Conservation (phyloP, 163 green algal species). For the Scenedesmus sp. region DNA sequence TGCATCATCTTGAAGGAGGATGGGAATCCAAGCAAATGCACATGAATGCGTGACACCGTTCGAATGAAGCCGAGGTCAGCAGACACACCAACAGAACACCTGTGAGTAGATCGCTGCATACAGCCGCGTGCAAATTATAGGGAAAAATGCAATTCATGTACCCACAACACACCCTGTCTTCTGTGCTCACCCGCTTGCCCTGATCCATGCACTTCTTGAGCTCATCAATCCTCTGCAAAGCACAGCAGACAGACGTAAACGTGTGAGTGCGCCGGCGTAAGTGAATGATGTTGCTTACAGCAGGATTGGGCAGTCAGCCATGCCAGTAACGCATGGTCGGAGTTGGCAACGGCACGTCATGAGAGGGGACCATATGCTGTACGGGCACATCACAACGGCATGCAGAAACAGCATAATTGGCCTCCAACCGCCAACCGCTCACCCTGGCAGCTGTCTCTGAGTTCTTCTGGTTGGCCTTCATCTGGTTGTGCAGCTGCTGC, state of each 20-base stretch:
- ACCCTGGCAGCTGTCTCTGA: conserved; percentile 13
- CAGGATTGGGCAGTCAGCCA: neutral
- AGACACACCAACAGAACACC: neutral
- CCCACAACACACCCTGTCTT: neutral
- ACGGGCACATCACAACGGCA: neutral
- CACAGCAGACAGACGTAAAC: neutral
- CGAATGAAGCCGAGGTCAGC: too few species aligned
- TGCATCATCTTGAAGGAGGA: neutral
- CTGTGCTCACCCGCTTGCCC: conserved; percentile 21
- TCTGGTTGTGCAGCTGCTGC: conserved; percentile 24
- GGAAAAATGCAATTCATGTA: neutral
- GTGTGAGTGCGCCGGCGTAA: too few species aligned
- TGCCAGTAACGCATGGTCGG: neutral
- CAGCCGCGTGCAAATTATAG: neutral
- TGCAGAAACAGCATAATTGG: neutral
- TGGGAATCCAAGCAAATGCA: neutral
- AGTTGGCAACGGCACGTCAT: neutral
- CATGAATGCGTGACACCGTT: too few species aligned
- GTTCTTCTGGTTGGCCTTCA: conserved; percentile 19
- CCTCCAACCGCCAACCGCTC: neutral
- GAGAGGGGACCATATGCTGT: neutral
- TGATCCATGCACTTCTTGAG: conserved; percentile 7
- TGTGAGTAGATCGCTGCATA: neutral
- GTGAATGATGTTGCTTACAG: too few species aligned
- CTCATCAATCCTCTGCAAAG: conserved; percentile 36